These are phyloP conservation scores for Trichosanthes cucumerina DNA, from an alignment of 306 rosid genomes.

Conservation along the genomic window DNA sequence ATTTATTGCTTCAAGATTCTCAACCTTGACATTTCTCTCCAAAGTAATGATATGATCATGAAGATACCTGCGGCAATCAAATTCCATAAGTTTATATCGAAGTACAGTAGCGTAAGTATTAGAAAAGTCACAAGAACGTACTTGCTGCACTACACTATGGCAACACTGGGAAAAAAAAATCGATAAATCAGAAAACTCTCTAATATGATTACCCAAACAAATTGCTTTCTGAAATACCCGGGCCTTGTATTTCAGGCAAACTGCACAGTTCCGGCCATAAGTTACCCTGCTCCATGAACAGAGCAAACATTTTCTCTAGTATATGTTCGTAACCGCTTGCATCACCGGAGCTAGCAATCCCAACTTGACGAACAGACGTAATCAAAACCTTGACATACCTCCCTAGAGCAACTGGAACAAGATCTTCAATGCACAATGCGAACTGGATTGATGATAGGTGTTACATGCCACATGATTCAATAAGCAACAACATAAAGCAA, in stretches of 20 bases:
- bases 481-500: neutral
- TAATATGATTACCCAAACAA: constrained; percentile 54
- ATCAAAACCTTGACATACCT: constrained; percentile 63
- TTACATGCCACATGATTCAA: constrained; percentile 15
- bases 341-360: constrained; percentile 32
- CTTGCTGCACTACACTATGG: neutral
- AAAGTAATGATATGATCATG: constrained; percentile 56
- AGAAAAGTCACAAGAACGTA: neutral
- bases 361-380: constrained; percentile 44
- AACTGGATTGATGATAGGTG: constrained; percentile 48
- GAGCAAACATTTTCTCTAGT: constrained; percentile 69
- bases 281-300: constrained; percentile 93
- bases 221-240: constrained; percentile 53
- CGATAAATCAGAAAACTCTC: neutral
- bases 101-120: neutral
- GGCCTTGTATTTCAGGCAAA: constrained; percentile 66
- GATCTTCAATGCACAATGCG: constrained; percentile 91
- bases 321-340: constrained; percentile 47
- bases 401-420: constrained; percentile 88
- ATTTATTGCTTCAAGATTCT: constrained; percentile 79
- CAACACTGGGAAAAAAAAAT: neutral
- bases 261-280: constrained; percentile 88
- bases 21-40: constrained; percentile 72
- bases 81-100: neutral
- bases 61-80: constrained; percentile 54